Conservation (phyloP, 2,329 filamentous ascomycete genomes). For the Talaromyces sp. region DNA sequence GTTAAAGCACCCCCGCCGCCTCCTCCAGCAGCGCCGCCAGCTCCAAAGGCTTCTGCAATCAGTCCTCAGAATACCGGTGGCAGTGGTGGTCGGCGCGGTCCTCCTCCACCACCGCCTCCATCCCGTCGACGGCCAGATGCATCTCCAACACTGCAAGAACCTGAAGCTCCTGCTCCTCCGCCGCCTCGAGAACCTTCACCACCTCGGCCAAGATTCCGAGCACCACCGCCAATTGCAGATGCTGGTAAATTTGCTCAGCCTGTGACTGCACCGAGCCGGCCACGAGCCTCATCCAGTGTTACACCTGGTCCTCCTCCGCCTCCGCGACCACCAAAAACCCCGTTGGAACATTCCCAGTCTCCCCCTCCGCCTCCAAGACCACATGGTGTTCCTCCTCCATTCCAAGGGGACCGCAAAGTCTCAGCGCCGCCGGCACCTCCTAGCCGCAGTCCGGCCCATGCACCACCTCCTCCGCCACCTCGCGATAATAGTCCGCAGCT, state of each 20-base stretch:
- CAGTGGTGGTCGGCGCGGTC: slow-evolving; percentile 50
- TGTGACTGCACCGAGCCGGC: slow-evolving; percentile 45
- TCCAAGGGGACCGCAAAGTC: slow-evolving; percentile 60
- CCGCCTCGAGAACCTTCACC: slow-evolving; percentile 70
- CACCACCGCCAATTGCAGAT: slow-evolving; percentile 82
- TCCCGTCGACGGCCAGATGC: slow-evolving; percentile 42
- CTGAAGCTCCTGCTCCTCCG: slow-evolving; percentile 53
- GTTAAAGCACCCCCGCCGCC: slow-evolving; percentile 58
- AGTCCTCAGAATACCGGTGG: slow-evolving; percentile 60
- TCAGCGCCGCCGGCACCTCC: slow-evolving; percentile 69
- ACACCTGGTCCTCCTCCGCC: slow-evolving; percentile 62
- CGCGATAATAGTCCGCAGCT: slow-evolving; percentile 40
- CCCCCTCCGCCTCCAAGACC: slow-evolving; percentile 65
- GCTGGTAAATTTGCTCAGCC: slow-evolving; percentile 77
- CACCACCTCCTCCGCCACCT: slow-evolving; percentile 65
- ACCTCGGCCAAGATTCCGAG: slow-evolving; percentile 68
- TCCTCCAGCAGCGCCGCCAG: slow-evolving; percentile 50
- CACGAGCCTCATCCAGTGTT: slow-evolving; percentile 47
- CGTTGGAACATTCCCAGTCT: slow-evolving; percentile 57
- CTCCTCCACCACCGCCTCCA: slow-evolving; percentile 55
- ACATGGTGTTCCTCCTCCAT: slow-evolving; percentile 57
- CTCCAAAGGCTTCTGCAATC: slow-evolving; percentile 38
- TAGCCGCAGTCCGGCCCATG: slow-evolving; percentile 55
- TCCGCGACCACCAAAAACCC: slow-evolving; percentile 64
- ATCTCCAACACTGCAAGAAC: slow-evolving; percentile 38